A percentile compares a stretch with the other conserved stretches of the same genome.
These are phyloP conservation scores for Eucalyptus brandiana DNA, from an alignment of 345 rosid species.

Conservation along the genomic window DNA sequence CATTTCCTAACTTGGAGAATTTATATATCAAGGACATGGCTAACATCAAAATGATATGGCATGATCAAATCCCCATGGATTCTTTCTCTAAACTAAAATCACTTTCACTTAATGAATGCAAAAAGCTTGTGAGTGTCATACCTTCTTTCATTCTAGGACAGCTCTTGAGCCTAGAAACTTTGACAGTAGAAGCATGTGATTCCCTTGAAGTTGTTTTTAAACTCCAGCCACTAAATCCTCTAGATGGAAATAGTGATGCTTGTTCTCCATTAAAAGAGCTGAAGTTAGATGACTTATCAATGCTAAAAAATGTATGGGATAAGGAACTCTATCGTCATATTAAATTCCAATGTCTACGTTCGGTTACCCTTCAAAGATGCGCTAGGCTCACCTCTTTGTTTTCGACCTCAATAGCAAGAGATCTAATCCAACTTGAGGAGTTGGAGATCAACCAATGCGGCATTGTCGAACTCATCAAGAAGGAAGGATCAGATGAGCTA, in stretches of 20 bases:
- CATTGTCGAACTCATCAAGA: background rate
- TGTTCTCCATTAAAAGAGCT: fast-evolving
- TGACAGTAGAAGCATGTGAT: fast-evolving
- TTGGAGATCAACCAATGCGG: background rate
- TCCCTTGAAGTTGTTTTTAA: background rate
- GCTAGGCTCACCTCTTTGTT: no score
- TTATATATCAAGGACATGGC: fast-evolving
- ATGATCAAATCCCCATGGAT: fast-evolving
- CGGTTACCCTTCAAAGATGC: fast-evolving
- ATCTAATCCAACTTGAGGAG: no score
- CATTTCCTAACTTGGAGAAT: background rate
- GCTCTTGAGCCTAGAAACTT: background rate
- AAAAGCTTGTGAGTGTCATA: fast-evolving
- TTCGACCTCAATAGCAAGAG: fast-evolving
- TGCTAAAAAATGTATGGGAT: fast-evolving
- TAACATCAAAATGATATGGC: background rate
- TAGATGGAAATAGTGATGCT: no score
- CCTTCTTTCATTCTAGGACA: background rate
- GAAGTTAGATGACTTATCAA: no score
- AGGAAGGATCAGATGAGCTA: fast-evolving
- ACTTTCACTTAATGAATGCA: fast-evolving
- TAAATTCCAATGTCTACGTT: fast-evolving
- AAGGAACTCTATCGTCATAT: no score
- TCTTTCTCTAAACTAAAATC: background rate
- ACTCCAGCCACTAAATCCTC: background rate